Evolutionary conservation across 129 eudicot species (phyloP).

Genomic region (Daucus carota): DH1_v3.0 NC_030388.2:20630001-20630500

Average conservation of each 20-base stretch:
- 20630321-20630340: slow-evolving; percentile 28
- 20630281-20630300: not conserved
- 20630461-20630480: slow-evolving; percentile 16
- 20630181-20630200: not conserved
- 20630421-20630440: slow-evolving; percentile 13
- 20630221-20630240: not conserved
- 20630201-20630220: not conserved
- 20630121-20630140: not conserved
- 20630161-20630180: not conserved
- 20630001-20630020: not conserved
- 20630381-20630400: not conserved
- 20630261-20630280: not conserved
- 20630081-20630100: not conserved
- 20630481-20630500: slow-evolving; percentile 12
- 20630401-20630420: slow-evolving; percentile 3
- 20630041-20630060: not conserved
- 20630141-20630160: not conserved
- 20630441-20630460: slow-evolving; percentile 19
- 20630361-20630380: slow-evolving; percentile 14
- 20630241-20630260: not conserved
- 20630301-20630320: slow-evolving; percentile 50
- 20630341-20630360: slow-evolving; percentile 29
- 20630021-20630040: not conserved
- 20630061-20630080: too few relatives aligned
- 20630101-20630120: not conserved